phyloP scores from a whole-genome alignment of 176 grass and related monocot genomes.

The Aegilops tauschii region DNA sequence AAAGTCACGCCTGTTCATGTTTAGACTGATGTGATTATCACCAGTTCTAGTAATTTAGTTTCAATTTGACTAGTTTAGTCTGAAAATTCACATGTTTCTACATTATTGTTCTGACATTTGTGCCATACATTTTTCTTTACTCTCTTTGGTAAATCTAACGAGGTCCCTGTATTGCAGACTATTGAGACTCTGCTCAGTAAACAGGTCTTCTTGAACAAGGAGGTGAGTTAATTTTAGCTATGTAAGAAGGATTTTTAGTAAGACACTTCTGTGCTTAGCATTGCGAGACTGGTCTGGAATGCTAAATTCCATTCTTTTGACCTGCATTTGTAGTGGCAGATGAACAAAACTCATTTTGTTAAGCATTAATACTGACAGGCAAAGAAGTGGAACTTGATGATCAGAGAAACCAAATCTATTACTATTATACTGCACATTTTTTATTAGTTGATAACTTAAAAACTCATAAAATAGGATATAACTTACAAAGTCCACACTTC shows the following conservation, averaged over 20 bases:
- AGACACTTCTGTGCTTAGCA: not conserved
- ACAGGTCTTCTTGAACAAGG: conserved; percentile 68
- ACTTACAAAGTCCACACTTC: not conserved
- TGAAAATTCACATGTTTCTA: conserved; percentile 10
- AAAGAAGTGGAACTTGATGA: conserved; percentile 4
- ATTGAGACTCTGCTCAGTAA: conserved; percentile 89
- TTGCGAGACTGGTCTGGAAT: not conserved
- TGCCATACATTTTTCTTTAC: conserved; percentile 3
- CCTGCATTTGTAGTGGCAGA: not conserved
- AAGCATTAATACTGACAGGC: not conserved
- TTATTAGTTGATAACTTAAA: not conserved
- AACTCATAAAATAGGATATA: conserved; percentile 19
- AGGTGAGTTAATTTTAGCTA: conserved; percentile 63
- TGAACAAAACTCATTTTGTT: not conserved
- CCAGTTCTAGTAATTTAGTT: conserved; percentile 16
- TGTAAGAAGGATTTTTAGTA: not conserved
- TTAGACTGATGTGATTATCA: not conserved
- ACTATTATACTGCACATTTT: not conserved
- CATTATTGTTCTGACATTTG: conserved; percentile 10
- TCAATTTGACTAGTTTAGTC: not conserved
- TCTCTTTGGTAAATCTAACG: conserved; percentile 20
- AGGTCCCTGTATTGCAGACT: conserved; percentile 69
- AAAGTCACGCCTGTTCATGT: not conserved
- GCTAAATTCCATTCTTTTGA: not conserved
- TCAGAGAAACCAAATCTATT: conserved; percentile 2